These are phyloP conservation scores for Beauveria varroae DNA, from an alignment of 2,329 filamentous ascomycete genomes.

Conservation along the genomic window DNA sequence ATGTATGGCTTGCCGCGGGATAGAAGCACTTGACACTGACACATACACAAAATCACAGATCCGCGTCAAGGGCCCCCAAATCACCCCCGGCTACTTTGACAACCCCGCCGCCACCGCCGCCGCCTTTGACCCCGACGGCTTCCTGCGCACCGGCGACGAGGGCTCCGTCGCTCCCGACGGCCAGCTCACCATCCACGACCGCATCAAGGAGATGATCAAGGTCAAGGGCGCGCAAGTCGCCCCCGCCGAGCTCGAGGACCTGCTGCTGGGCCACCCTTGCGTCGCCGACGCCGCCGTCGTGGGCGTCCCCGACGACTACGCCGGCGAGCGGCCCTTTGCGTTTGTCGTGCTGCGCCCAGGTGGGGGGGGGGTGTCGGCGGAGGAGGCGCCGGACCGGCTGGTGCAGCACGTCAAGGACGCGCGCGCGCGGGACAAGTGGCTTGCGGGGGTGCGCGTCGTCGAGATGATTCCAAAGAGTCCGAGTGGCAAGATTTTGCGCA, in stretches of 20 bases:
- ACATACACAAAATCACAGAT: conserved; percentile 28
- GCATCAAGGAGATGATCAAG: conserved; percentile 46
- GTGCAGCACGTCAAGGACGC: conserved; percentile 46
- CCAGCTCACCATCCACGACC: conserved; percentile 72
- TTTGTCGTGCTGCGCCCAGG: conserved; percentile 60
- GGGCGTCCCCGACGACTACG: conserved; percentile 54
- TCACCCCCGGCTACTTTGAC: conserved; percentile 71
- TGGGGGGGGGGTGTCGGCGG: conserved; percentile 28
- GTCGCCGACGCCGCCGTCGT: conserved; percentile 79
- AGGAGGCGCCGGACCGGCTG: conserved; percentile 28
- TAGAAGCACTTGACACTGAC: background rate
- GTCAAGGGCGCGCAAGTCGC: conserved; percentile 71
- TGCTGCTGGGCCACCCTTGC: conserved; percentile 64
- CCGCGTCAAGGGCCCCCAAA: conserved; percentile 62
- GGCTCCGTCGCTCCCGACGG: conserved; percentile 63
- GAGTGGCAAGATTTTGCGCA: conserved; percentile 56
- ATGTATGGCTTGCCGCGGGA: background rate
- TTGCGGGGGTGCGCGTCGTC: conserved; percentile 47
- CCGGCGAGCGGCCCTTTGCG: conserved; percentile 56
- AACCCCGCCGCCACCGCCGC: conserved; percentile 70
- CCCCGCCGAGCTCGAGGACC: conserved; percentile 74
- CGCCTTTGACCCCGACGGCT: conserved; percentile 60
- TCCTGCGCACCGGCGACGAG: conserved; percentile 75
- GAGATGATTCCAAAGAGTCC: conserved; percentile 56
- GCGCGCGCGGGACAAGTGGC: conserved; percentile 52